A percentile compares a stretch with the other conserved stretches of the same genome.
phyloP scores from a whole-genome alignment of 1,284 basidiomycete species.

The Quambalaria eucalypti region DNA sequence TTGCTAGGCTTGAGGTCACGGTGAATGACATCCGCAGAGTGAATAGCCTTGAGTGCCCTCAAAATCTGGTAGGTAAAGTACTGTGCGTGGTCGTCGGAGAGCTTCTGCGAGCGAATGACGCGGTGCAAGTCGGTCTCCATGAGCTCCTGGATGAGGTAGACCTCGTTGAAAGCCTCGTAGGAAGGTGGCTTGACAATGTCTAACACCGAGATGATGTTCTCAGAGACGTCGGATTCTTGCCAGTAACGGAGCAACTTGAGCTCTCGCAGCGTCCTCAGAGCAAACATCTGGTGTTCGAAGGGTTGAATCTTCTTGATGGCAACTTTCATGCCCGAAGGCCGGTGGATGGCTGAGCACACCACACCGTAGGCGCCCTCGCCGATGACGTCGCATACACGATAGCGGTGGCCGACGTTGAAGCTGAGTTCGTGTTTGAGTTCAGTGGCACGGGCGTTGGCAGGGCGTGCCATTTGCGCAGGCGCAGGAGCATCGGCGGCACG shows the following conservation, averaged over 20 bases:
- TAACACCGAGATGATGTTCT: constrained; percentile 23
- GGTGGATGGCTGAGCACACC: constrained; percentile 48
- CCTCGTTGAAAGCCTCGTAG: constrained; percentile 21
- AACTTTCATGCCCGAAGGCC: constrained; percentile 44
- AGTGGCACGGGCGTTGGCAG: neutral
- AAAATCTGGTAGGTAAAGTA: constrained; percentile 63
- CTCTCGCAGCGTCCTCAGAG: constrained; percentile 43
- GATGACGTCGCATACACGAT: constrained; percentile 48
- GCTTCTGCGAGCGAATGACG: constrained; percentile 72
- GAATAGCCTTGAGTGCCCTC: constrained; percentile 81
- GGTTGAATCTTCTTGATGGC: constrained; percentile 49
- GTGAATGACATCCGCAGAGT: constrained; percentile 87
- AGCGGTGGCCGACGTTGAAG: constrained; percentile 39
- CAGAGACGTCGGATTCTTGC: constrained; percentile 36
- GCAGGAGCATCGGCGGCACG: no score
- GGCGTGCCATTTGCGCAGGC: neutral
- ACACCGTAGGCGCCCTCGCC: constrained; percentile 51
- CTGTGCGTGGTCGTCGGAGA: constrained; percentile 46
- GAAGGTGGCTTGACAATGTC: constrained; percentile 28
- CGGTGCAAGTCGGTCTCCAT: constrained; percentile 79
- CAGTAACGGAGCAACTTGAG: constrained; percentile 45
- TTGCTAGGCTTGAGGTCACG: constrained; percentile 93
- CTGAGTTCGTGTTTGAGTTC: constrained; percentile 12
- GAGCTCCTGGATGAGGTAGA: constrained; percentile 58
- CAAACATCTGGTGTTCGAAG: constrained; percentile 47